Evolutionary conservation across 1,284 basidiomycete species (phyloP).

Genomic region (Cryptococcus hybrid): DNA sequence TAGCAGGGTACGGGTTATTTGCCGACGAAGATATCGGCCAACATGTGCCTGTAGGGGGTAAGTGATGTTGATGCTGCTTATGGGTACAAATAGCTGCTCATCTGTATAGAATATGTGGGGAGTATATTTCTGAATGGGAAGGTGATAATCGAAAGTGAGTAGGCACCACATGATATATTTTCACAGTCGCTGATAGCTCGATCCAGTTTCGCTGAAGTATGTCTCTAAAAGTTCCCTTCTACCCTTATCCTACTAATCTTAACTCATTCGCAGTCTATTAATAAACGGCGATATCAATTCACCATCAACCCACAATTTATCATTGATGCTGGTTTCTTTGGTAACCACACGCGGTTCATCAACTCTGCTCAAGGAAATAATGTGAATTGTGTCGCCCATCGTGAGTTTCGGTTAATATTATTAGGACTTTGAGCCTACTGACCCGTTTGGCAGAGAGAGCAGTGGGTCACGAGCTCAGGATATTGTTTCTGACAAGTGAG

Average conservation of each 20-base stretch:
- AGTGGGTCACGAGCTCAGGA: neutral
- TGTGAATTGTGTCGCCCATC: conserved; percentile 7
- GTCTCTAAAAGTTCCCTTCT: neutral
- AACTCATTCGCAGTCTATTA: conserved; percentile 4
- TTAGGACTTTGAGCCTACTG: neutral
- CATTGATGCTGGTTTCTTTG: conserved; percentile 15
- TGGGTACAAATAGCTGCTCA: neutral
- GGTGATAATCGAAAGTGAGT: conserved; percentile 17
- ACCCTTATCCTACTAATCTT: neutral
- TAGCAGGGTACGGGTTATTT: conserved; percentile 24
- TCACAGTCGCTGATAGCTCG: too few species aligned
- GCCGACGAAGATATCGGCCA: conserved; percentile 14
- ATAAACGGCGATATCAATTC: conserved; percentile 19
- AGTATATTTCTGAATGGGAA: conserved; percentile 10
- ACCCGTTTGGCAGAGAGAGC: neutral
- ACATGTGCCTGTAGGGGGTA: conserved; percentile 12
- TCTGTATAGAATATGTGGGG: conserved; percentile 19
- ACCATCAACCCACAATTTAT: conserved; percentile 5
- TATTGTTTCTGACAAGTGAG: neutral
- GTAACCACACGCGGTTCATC: conserved; percentile 15
- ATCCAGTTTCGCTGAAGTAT: conserved; percentile 8
- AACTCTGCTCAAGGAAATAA: conserved; percentile 12
- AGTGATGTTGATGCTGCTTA: neutral
- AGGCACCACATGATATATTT: too few species aligned
- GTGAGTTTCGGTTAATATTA: conserved; percentile 7